Evolutionary conservation across 176 grass and related monocot species (phyloP).

Genomic region (Tillandsia leiboldiana): DNA sequence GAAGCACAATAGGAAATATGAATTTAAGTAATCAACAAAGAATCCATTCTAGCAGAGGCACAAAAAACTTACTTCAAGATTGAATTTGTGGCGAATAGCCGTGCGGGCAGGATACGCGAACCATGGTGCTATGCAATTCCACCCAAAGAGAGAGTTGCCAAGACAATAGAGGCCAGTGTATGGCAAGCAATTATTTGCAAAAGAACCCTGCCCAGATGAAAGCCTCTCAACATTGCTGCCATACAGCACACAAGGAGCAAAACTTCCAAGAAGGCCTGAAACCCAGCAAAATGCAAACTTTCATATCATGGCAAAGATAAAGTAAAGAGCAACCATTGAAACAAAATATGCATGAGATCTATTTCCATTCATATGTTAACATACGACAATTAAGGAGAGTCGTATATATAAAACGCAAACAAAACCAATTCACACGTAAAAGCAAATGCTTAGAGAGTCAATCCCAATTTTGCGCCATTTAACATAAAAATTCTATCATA

Average conservation of each 20-base stretch:
- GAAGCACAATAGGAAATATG: background rate
- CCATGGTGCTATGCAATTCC: constrained; percentile 85
- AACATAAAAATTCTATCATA: no score
- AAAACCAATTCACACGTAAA: no score
- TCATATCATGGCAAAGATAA: background rate
- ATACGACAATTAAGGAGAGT: no score
- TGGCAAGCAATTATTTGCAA: constrained; percentile 72
- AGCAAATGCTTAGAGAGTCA: no score
- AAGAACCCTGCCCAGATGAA: constrained; percentile 38
- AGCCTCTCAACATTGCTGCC: constrained; percentile 85
- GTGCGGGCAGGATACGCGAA: constrained; percentile 57
- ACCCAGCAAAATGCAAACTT: constrained; percentile 5
- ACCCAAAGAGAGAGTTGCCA: constrained; percentile 79
- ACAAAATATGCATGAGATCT: no score
- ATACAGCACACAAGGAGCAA: constrained; percentile 74
- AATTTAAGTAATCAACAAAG: constrained; percentile 4
- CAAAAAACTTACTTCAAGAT: constrained; percentile 58
- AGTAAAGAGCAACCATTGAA: background rate
- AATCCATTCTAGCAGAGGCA: background rate
- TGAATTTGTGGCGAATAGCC: constrained; percentile 65
- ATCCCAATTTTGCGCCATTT: no score
- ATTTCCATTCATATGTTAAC: no score
- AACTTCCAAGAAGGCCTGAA: constrained; percentile 71
- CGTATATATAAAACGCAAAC: no score
- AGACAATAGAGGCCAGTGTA: constrained; percentile 76